Evolutionary conservation across 2,329 filamentous ascomycete species (phyloP).

Genomic region (Blastomyces silverae): DNA sequence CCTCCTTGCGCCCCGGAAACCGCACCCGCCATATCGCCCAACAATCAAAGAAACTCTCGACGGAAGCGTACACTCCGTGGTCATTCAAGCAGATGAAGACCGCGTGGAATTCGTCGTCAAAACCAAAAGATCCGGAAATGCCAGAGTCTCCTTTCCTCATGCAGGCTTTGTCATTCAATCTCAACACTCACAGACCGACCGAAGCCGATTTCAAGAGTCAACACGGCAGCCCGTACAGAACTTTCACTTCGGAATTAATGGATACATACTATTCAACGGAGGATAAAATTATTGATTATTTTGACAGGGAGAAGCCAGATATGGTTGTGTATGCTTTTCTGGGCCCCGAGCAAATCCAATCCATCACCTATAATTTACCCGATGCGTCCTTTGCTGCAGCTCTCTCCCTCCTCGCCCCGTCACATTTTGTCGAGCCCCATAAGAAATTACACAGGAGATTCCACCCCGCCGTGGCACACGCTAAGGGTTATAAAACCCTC

Average conservation of each 20-base stretch:
- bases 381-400: constrained; percentile 56
- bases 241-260: constrained; percentile 13
- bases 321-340: constrained; percentile 21
- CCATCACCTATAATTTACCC: constrained; percentile 39
- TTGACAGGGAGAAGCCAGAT: constrained; percentile 18
- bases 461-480: constrained; percentile 44
- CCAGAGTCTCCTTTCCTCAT: constrained; percentile 6
- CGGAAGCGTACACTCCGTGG: constrained; percentile 4
- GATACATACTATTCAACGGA: constrained; percentile 9
- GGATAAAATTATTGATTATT: not conserved
- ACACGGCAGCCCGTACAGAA: not conserved
- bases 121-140: constrained; percentile 19
- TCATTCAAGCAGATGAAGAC: constrained; percentile 18
- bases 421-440: constrained; percentile 44
- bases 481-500: constrained; percentile 39
- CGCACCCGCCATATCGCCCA: constrained; percentile 8
- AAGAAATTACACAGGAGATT: constrained; percentile 44
- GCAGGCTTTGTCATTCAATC: constrained; percentile 9
- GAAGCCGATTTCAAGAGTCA: not conserved
- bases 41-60: constrained; percentile 1
- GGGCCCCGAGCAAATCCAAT: constrained; percentile 15
- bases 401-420: constrained; percentile 56
- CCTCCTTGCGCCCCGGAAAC: not conserved
- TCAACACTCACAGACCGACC: constrained; percentile 4
- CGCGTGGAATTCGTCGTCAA: constrained; percentile 27